These are phyloP conservation scores for Quillaja saponaria DNA, from an alignment of 306 rosid genomes.

Conservation along the genomic window DNA sequence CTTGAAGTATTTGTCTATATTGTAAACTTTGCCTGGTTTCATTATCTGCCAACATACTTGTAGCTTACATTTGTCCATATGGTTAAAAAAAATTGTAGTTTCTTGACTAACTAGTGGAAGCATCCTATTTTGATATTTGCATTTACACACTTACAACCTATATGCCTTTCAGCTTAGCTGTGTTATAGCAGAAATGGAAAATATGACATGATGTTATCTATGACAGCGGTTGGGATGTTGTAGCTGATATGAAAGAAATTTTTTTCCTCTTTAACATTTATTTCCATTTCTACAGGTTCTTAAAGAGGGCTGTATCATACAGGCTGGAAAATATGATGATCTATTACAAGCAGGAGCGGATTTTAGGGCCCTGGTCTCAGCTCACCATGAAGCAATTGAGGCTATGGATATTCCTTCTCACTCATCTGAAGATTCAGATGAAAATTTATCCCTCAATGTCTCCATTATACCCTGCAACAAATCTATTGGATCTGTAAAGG, in stretches of 20 bases:
- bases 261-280: slow-evolving; percentile 20
- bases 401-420: slow-evolving; percentile 94
- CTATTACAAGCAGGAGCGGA: slow-evolving; percentile 98
- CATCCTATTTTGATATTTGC: slow-evolving; percentile 5
- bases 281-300: slow-evolving; percentile 67
- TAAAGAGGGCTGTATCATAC: slow-evolving; percentile 82
- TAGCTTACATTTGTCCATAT: background rate
- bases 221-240: background rate
- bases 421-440: slow-evolving; percentile 91
- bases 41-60: background rate
- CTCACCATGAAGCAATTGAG: slow-evolving; percentile 98
- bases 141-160: slow-evolving; percentile 1
- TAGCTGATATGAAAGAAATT: slow-evolving; percentile 23
- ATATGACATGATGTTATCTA: background rate
- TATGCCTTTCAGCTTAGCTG: background rate
- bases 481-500: slow-evolving; percentile 44
- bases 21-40: background rate
- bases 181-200: slow-evolving; percentile 4
- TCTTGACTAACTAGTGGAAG: slow-evolving; percentile 13
- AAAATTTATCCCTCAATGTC: slow-evolving; percentile 54
- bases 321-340: slow-evolving; percentile 93
- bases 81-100: slow-evolving; percentile 9
- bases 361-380: slow-evolving; percentile 83
- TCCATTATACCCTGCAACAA: slow-evolving; percentile 50
- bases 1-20: slow-evolving; percentile 1